Percentiles rank a stretch among this genome's conserved stretches.
These are phyloP conservation scores for Kazachstania taianensis DNA, from an alignment of 805 yeast species.

Conservation along the genomic window DNA sequence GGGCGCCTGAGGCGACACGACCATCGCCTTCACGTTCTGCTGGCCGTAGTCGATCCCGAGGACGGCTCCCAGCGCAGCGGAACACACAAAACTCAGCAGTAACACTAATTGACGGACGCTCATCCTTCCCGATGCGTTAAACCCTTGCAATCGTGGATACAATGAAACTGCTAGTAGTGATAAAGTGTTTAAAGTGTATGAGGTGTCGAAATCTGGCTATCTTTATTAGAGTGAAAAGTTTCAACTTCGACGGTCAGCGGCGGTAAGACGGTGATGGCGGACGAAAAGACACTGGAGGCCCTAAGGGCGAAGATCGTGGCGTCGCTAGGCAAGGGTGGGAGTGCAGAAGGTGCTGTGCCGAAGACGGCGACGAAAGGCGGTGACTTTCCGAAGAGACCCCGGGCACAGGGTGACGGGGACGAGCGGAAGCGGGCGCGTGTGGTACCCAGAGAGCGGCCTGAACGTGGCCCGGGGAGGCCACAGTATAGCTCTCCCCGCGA, in stretches of 20 bases:
- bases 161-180: too few species aligned
- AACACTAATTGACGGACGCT: not conserved
- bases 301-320: constrained; percentile 22
- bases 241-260: too few species aligned
- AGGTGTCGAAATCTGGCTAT: too few species aligned
- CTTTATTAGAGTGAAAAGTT: too few species aligned
- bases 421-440: not conserved
- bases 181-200: too few species aligned
- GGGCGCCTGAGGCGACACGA: constrained; percentile 84
- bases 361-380: not conserved
- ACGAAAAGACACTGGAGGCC: constrained; percentile 16
- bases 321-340: constrained; percentile 18
- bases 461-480: too few species aligned
- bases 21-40: constrained; percentile 74
- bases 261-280: too few species aligned
- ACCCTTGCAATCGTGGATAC: too few species aligned
- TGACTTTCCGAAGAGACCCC: not conserved
- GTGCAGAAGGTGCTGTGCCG: not conserved
- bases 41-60: constrained; percentile 87
- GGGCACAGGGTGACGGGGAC: not conserved
- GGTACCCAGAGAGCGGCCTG: not conserved
- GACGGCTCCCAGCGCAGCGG: constrained; percentile 38
- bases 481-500: too few species aligned
- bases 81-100: not conserved
- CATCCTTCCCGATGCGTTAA: not conserved